Percentiles rank a stretch among this genome's conserved stretches.
These are phyloP conservation scores for Rhodotorula diobovata DNA, from an alignment of 768 basidiomycete genomes.

Conservation along the genomic window DNA sequence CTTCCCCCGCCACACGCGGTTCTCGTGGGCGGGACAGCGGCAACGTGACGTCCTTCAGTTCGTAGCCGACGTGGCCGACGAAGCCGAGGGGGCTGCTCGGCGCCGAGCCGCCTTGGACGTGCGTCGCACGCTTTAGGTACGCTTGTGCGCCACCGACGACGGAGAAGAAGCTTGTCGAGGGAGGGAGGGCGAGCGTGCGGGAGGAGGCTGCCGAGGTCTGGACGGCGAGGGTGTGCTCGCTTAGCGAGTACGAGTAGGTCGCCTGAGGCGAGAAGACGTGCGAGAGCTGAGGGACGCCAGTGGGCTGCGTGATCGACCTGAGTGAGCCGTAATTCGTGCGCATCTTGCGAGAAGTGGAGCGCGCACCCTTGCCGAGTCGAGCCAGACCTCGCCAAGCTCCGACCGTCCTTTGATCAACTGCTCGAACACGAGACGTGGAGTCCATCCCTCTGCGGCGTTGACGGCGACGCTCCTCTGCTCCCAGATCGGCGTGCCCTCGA, in stretches of 20 bases:
- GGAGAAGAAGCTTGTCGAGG: background rate
- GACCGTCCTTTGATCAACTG: slow-evolving; percentile 3
- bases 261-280: slow-evolving; percentile 19
- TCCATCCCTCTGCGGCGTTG: background rate
- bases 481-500: background rate
- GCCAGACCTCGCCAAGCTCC: slow-evolving; percentile 31
- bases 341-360: background rate
- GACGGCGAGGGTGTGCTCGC: background rate
- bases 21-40: slow-evolving; percentile 1
- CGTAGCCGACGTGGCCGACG: slow-evolving; percentile 36
- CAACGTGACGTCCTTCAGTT: slow-evolving; percentile 30
- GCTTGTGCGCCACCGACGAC: slow-evolving; percentile 5
- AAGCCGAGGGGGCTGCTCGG: slow-evolving; percentile 26
- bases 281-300: slow-evolving; percentile 11
- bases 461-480: slow-evolving; percentile 18
- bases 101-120: background rate
- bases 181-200: background rate
- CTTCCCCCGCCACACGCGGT: background rate
- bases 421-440: slow-evolving; percentile 30
- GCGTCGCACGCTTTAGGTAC: background rate
- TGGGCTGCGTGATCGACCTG: slow-evolving; percentile 17
- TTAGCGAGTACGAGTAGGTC: slow-evolving; percentile 18
- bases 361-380: slow-evolving; percentile 34
- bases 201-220: background rate
- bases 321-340: background rate